These are phyloP conservation scores for Globisporangium cystogenes DNA, from an alignment of 352 stramenopile genomes.

Conservation along the genomic window DNA sequence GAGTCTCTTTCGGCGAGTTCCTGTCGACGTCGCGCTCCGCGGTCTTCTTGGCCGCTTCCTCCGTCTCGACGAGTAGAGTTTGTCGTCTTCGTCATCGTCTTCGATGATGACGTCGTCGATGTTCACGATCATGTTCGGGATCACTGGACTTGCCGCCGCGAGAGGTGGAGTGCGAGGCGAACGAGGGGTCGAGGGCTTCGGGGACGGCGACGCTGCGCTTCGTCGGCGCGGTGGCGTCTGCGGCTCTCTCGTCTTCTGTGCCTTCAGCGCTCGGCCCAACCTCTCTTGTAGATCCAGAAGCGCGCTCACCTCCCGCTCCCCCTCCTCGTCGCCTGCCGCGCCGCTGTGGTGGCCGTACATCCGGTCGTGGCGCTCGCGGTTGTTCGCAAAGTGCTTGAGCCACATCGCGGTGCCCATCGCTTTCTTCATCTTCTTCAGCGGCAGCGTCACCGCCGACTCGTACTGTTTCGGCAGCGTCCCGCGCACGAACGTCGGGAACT, in stretches of 20 bases:
- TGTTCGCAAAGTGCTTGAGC: conserved; percentile 39
- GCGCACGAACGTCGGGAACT: conserved; percentile 42
- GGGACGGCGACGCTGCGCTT: not conserved
- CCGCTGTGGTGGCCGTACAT: conserved; percentile 20
- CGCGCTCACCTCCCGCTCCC: not conserved
- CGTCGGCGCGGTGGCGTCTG: not conserved
- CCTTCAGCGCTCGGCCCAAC: not conserved
- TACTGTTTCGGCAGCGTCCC: conserved; percentile 42
- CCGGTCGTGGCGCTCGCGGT: conserved; percentile 26
- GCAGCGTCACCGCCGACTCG: conserved; percentile 14
- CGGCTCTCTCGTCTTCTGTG: not conserved
- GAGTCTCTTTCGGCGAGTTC: not conserved
- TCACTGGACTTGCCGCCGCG: not conserved
- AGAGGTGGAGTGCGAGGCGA: not conserved
- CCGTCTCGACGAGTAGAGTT: not conserved
- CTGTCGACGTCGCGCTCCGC: not conserved
- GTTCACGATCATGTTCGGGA: conserved; percentile 12
- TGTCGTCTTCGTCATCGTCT: conserved; percentile 10
- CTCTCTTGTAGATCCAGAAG: conserved; percentile 4
- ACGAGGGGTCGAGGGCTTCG: not conserved
- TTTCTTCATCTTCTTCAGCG: conserved; percentile 34
- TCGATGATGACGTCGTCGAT: conserved; percentile 14
- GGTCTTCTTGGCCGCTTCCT: not conserved
- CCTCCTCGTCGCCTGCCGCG: not conserved
- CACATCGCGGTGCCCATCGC: conserved; percentile 35